Evolutionary conservation across 2,329 filamentous ascomycete species (phyloP).

Genomic region (Colletotrichum orbiculare): DNA sequence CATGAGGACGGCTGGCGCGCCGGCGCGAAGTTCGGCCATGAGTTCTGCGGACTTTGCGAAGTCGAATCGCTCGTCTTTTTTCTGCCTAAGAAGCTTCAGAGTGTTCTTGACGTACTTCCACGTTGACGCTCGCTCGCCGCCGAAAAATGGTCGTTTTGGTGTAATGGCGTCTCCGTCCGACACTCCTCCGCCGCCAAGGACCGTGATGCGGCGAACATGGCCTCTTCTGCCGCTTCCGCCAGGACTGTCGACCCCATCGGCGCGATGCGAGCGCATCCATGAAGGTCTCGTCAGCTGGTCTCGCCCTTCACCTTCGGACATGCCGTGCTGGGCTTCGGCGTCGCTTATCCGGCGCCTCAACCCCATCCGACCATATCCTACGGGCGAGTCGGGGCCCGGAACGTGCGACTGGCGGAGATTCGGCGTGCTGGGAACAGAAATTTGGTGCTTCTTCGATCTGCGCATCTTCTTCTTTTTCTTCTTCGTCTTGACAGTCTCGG

Average conservation of each 20-base stretch:
- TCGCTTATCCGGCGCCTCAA: conserved; percentile 72
- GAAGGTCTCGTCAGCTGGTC: conserved; percentile 67
- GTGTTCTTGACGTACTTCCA: conserved; percentile 96
- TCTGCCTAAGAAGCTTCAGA: conserved; percentile 80
- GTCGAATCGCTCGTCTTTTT: conserved; percentile 89
- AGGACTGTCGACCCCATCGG: conserved; percentile 60
- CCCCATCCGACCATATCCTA: conserved; percentile 60
- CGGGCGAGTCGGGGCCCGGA: conserved; percentile 53
- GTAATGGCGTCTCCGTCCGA: conserved; percentile 72
- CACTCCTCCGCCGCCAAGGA: conserved; percentile 71
- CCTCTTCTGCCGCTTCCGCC: conserved; percentile 65
- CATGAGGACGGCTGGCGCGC: conserved; percentile 92
- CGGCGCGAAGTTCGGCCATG: conserved; percentile 93
- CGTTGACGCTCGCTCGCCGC: conserved; percentile 75
- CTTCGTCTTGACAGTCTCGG: conserved; percentile 62
- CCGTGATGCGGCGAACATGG: conserved; percentile 74
- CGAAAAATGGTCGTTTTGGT: conserved; percentile 67
- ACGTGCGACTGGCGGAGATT: conserved; percentile 53
- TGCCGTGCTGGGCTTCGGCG: conserved; percentile 66
- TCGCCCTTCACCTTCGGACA: conserved; percentile 81
- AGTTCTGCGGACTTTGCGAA: conserved; percentile 95
- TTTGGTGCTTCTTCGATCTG: conserved; percentile 44
- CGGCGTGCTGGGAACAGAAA: conserved; percentile 76
- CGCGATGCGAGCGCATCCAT: conserved; percentile 58
- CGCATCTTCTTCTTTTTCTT: conserved; percentile 69